Percentiles rank a stretch among this genome's conserved stretches.
Evolutionary conservation across 73 alveolate species (phyloP).

Genomic region (Blepharisma japonicum): DNA sequence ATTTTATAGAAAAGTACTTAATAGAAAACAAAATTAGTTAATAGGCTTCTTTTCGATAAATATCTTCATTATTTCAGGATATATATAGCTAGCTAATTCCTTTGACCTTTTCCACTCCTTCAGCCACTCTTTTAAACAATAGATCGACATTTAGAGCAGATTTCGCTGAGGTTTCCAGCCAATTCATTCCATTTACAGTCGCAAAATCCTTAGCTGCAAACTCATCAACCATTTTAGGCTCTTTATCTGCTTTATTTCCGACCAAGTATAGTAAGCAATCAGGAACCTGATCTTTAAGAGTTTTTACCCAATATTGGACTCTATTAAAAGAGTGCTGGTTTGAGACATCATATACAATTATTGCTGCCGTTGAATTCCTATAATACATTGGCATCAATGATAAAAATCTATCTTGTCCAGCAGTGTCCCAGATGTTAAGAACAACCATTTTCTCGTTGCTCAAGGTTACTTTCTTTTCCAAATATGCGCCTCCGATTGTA

Average conservation of each 20-base stretch:
- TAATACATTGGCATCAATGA: slow-evolving; percentile 65
- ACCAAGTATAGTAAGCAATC: slow-evolving; percentile 49
- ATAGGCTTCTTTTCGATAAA: too few relatives aligned
- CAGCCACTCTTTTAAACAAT: slow-evolving; percentile 39
- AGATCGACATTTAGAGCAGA: slow-evolving; percentile 48
- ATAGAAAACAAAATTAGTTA: too few relatives aligned
- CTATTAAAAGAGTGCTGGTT: slow-evolving; percentile 58
- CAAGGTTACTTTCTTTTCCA: slow-evolving; percentile 39
- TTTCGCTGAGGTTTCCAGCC: slow-evolving; percentile 57
- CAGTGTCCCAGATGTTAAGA: slow-evolving; percentile 84
- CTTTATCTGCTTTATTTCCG: slow-evolving; percentile 75
- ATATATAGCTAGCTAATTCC: too few relatives aligned
- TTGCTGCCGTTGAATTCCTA: slow-evolving; percentile 79
- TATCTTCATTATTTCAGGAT: too few relatives aligned
- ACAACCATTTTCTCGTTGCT: slow-evolving; percentile 35
- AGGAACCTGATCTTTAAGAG: slow-evolving; percentile 41
- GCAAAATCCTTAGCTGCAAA: slow-evolving; percentile 47
- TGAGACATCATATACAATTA: slow-evolving; percentile 69
- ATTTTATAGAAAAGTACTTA: too few relatives aligned
- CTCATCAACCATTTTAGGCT: slow-evolving; percentile 38
- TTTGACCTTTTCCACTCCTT: neutral
- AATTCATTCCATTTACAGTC: slow-evolving; percentile 48
- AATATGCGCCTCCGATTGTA: slow-evolving; percentile 65
- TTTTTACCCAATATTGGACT: slow-evolving; percentile 72
- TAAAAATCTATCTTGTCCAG: slow-evolving; percentile 75